phyloP scores from a whole-genome alignment of 1,284 basidiomycete species.

The Apiotrichum mycotoxinovorans region DNA sequence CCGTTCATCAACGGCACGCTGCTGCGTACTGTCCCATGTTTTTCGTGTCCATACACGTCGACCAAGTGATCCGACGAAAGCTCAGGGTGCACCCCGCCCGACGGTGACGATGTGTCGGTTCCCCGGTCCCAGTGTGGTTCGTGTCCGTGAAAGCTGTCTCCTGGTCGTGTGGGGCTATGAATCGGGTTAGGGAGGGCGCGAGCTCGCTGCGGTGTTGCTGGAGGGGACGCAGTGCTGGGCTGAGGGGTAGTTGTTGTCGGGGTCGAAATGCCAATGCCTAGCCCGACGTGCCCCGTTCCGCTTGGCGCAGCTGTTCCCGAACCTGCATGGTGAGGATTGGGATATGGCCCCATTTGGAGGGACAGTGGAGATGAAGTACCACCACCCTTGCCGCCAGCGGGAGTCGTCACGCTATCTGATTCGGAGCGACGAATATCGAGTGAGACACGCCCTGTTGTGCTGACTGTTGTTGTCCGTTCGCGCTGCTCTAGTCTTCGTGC shows the following conservation, averaged over 20 bases:
- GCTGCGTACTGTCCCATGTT: background rate
- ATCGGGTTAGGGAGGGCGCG: constrained; percentile 2
- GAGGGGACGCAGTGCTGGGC: background rate
- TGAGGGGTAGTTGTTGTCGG: background rate
- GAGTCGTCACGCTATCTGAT: background rate
- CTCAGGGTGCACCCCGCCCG: constrained; percentile 12
- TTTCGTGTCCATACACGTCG: constrained; percentile 6
- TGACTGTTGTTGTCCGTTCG: constrained; percentile 22
- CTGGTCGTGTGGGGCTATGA: constrained; percentile 6
- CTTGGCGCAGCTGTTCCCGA: background rate
- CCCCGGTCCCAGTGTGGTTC: constrained; percentile 9
- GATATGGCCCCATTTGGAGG: background rate
- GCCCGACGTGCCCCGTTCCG: background rate
- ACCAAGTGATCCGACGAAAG: constrained; percentile 20
- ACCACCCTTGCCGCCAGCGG: background rate
- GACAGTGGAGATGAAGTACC: background rate
- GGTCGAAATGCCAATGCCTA: constrained; percentile 2
- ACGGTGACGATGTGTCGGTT: constrained; percentile 13
- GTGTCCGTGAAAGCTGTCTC: constrained; percentile 2
- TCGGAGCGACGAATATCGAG: constrained; percentile 1
- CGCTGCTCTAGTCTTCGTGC: constrained; percentile 35
- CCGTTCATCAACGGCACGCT: background rate
- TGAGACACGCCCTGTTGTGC: constrained; percentile 10
- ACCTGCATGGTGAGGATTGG: background rate
- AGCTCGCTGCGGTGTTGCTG: background rate